These are phyloP conservation scores for Fusarium tupiense DNA, from an alignment of 2,329 filamentous ascomycete genomes.

Conservation along the genomic window DNA sequence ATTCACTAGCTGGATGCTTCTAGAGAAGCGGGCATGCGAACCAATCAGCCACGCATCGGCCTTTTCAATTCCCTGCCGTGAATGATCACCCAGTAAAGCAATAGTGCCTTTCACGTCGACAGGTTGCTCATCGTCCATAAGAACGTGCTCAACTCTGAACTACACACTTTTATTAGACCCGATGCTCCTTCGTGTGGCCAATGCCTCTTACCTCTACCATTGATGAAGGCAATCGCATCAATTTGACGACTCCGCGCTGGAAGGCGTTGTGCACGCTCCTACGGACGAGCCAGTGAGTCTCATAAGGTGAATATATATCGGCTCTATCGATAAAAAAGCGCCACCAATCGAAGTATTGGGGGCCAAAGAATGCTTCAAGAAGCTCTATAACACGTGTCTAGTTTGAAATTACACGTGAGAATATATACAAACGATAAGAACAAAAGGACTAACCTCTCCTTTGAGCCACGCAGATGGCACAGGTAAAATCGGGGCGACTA, in stretches of 20 bases:
- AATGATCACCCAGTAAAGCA: not conserved
- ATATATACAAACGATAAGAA: not conserved
- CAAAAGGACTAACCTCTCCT: not conserved
- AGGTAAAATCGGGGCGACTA: not conserved
- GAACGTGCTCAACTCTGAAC: not conserved
- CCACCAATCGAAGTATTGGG: not conserved
- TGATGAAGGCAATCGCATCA: not conserved
- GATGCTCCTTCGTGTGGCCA: fast-evolving
- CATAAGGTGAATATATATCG: not conserved
- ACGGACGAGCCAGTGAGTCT: not conserved
- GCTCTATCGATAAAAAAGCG: not conserved
- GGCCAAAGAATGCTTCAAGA: not conserved
- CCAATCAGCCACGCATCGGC: not conserved
- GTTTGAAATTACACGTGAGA: fast-evolving
- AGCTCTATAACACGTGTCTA: not conserved
- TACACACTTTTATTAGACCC: not conserved
- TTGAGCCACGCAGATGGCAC: not conserved
- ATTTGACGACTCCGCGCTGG: not conserved
- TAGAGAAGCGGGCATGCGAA: not conserved
- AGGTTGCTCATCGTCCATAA: not conserved
- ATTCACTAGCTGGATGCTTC: not conserved
- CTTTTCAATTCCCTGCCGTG: not conserved
- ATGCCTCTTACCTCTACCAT: not conserved
- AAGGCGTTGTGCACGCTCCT: not conserved
- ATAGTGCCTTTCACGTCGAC: fast-evolving